phyloP scores from a whole-genome alignment of 2,329 filamentous ascomycete genomes.

The Fusarium clavum region DNA sequence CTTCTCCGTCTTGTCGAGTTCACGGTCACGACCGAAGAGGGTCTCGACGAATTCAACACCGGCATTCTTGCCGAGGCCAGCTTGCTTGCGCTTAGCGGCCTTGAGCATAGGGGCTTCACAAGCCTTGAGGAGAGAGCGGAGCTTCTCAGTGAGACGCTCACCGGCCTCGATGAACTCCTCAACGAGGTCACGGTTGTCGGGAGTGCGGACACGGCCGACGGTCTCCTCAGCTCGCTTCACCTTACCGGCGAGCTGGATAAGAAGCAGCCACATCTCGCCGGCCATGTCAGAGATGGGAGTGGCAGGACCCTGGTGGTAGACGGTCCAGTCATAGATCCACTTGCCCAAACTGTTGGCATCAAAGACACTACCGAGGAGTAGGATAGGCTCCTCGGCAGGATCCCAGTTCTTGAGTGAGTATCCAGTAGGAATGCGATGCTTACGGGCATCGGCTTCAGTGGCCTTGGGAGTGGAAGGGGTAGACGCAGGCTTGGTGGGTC shows the following conservation, averaged over 20 bases:
- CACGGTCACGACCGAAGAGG: conserved; percentile 91
- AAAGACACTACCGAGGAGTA: conserved; percentile 94
- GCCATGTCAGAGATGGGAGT: conserved; percentile 91
- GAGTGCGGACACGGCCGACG: conserved; percentile 75
- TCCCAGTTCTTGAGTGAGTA: conserved; percentile 99
- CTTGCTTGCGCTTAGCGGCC: conserved; percentile 79
- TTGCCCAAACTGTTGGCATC: conserved; percentile 97
- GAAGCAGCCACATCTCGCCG: conserved; percentile 92
- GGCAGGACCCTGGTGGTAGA: conserved; percentile 84
- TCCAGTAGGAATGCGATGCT: conserved; percentile 83
- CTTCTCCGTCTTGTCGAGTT: conserved; percentile 89
- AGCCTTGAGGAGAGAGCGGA: conserved; percentile 86
- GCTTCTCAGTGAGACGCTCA: conserved; percentile 85
- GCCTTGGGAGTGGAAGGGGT: conserved; percentile 59
- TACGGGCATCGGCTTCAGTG: conserved; percentile 69
- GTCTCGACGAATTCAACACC: conserved; percentile 96
- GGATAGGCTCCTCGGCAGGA: conserved; percentile 90
- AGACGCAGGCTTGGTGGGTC: conserved; percentile 42
- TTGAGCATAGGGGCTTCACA: conserved; percentile 97
- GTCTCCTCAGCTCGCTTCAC: conserved; percentile 89
- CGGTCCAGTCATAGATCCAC: conserved; percentile 99
- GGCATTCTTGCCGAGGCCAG: conserved; percentile 84
- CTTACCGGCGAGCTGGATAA: conserved; percentile 94
- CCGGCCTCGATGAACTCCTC: conserved; percentile 92
- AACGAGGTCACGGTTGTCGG: conserved; percentile 82